Evolutionary conservation across 2,329 filamentous ascomycete genomes (phyloP).

Genomic region (Arachnomyces sp.): DNA sequence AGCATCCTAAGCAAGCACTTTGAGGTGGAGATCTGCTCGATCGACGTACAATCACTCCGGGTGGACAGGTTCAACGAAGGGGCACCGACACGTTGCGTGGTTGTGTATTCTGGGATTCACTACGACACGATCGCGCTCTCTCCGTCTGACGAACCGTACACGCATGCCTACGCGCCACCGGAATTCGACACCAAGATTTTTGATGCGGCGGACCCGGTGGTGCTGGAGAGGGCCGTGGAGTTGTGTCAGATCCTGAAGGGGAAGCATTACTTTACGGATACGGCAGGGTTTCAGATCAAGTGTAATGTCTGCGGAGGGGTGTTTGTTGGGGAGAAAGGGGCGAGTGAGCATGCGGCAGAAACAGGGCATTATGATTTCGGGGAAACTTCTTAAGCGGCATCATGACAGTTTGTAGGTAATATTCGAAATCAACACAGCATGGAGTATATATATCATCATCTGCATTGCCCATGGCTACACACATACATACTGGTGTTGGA

Average conservation of each 20-base stretch:
- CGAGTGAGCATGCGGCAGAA: constrained; percentile 38
- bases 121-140: constrained; percentile 84
- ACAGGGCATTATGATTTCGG: constrained; percentile 45
- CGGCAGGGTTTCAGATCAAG: constrained; percentile 66
- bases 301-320: constrained; percentile 56
- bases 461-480: too few relatives aligned
- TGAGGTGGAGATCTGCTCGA: constrained; percentile 73
- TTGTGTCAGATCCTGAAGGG: constrained; percentile 60
- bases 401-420: too few relatives aligned
- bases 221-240: constrained; percentile 54
- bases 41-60: constrained; percentile 65
- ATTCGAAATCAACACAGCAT: too few relatives aligned
- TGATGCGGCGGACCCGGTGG: constrained; percentile 47
- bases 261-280: constrained; percentile 83
- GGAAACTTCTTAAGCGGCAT: constrained; percentile 24
- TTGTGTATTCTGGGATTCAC: constrained; percentile 88
- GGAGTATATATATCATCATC: too few relatives aligned
- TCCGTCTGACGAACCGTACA: constrained; percentile 51
- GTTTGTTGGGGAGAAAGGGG: constrained; percentile 40
- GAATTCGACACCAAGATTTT: constrained; percentile 77
- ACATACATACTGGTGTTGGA: too few relatives aligned
- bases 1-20: constrained; percentile 79
- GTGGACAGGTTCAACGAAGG: constrained; percentile 75
- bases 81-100: constrained; percentile 60
- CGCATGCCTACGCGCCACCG: constrained; percentile 52